Evolutionary conservation across 495 filamentous ascomycete species (phyloP).

Genomic region (Cenococcum geophilum): DNA sequence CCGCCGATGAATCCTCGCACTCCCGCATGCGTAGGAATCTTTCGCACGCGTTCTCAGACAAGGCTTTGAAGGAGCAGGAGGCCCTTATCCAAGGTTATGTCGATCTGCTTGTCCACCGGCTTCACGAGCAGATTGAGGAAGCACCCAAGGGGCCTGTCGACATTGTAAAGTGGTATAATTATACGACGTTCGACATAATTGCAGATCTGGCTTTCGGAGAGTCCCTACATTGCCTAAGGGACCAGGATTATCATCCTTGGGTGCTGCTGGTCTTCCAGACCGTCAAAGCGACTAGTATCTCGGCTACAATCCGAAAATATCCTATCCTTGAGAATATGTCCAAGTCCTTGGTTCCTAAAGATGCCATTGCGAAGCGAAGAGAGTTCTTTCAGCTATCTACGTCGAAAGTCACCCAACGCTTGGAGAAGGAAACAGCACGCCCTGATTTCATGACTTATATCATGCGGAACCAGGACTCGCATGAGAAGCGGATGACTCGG

Average conservation of each 20-base stretch:
- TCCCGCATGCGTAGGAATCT: conserved; percentile 43
- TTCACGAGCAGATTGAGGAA: conserved; percentile 25
- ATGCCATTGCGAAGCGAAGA: conserved; percentile 5
- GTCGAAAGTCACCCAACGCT: conserved; percentile 13
- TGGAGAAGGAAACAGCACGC: conserved; percentile 16
- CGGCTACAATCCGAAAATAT: conserved; percentile 10
- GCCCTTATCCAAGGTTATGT: conserved; percentile 42
- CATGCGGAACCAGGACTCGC: conserved; percentile 26
- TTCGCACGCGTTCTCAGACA: conserved; percentile 48
- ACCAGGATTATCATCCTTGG: conserved; percentile 38
- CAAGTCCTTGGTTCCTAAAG: conserved; percentile 7
- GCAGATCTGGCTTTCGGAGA: conserved; percentile 52
- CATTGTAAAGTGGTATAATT: conserved; percentile 47
- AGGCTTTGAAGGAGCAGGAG: conserved; percentile 47
- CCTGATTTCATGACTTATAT: conserved; percentile 40
- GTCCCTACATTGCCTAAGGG: conserved; percentile 46
- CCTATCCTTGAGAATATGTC: conserved; percentile 10
- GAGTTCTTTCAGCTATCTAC: conserved; percentile 11
- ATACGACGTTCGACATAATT: conserved; percentile 54
- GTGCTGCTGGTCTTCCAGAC: conserved; percentile 37
- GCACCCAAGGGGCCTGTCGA: conserved; percentile 28
- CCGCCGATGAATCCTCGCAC: conserved; percentile 44
- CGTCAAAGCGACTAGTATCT: conserved; percentile 15
- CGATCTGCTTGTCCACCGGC: conserved; percentile 37
- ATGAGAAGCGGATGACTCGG: conserved; percentile 33